Percentiles rank a stretch among this genome's conserved stretches.
phyloP scores from a whole-genome alignment of 2,329 filamentous ascomycete genomes.

The Fonsecaea multimorphosa region DNA sequence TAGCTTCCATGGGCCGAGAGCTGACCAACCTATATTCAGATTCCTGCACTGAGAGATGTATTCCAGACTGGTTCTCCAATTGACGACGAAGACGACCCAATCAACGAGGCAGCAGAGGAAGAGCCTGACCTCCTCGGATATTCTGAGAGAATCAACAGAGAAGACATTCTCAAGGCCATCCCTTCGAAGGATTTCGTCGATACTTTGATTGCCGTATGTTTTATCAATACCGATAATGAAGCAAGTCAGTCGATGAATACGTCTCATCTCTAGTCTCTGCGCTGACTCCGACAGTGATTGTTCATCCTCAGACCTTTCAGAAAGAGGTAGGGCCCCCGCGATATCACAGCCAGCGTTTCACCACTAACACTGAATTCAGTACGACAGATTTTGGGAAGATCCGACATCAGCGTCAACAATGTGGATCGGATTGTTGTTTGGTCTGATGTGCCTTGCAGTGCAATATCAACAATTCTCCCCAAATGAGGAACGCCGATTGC shows the following conservation, averaged over 20 bases:
- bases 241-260: conserved; percentile 21
- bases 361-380: conserved; percentile 45
- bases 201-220: conserved; percentile 39
- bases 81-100: background rate
- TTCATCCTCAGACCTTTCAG: conserved; percentile 35
- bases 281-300: conserved; percentile 25
- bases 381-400: conserved; percentile 60
- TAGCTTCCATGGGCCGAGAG: background rate
- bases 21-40: conserved; percentile 14
- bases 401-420: conserved; percentile 55
- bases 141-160: conserved; percentile 1
- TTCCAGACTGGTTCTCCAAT: background rate
- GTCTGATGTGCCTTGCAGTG: conserved; percentile 51
- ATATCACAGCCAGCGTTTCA: background rate
- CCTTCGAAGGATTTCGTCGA: conserved; percentile 26
- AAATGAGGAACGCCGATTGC: conserved; percentile 17
- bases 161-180: conserved; percentile 21
- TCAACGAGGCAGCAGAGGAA: background rate
- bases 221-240: conserved; percentile 29
- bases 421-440: conserved; percentile 60
- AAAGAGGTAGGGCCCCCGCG: conserved; percentile 26
- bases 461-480: conserved; percentile 31
- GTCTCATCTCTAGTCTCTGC: background rate
- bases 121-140: conserved; percentile 13
- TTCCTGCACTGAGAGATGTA: conserved; percentile 20